phyloP scores from a whole-genome alignment of 2,329 filamentous ascomycete species.

The Lomentospora prolificans region DNA sequence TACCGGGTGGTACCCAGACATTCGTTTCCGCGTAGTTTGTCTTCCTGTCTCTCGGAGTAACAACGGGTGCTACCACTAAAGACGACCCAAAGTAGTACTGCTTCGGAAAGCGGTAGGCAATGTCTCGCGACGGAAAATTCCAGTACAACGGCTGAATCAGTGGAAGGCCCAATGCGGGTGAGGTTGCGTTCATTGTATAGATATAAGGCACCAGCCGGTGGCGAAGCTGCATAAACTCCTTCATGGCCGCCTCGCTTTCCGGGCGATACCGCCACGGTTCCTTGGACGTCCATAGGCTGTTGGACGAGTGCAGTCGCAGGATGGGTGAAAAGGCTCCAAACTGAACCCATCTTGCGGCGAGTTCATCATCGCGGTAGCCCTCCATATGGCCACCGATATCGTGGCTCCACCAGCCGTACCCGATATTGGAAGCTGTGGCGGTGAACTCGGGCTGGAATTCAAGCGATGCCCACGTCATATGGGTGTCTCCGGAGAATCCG shows the following conservation, averaged over 20 bases:
- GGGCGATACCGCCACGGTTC: conserved; percentile 50
- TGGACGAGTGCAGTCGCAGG: conserved; percentile 49
- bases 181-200: conserved; percentile 44
- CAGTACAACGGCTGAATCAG: conserved; percentile 55
- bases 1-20: conserved; percentile 46
- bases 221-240: conserved; percentile 39
- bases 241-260: conserved; percentile 35
- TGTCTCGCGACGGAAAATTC: conserved; percentile 39
- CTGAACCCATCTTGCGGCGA: conserved; percentile 51
- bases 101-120: conserved; percentile 46
- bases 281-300: conserved; percentile 47
- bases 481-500: conserved; percentile 53
- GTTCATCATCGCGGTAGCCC: conserved; percentile 47
- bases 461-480: conserved; percentile 50
- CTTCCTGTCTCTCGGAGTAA: conserved; percentile 33
- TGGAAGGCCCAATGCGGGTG: conserved; percentile 34
- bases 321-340: conserved; percentile 52
- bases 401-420: conserved; percentile 60
- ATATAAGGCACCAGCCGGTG: conserved; percentile 52
- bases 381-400: conserved; percentile 56
- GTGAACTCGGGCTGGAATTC: conserved; percentile 59
- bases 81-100: conserved; percentile 50
- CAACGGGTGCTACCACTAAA: conserved; percentile 47
- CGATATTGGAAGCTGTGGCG: conserved; percentile 55
- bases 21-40: conserved; percentile 37